Evolutionary conservation across 1,284 basidiomycete genomes (phyloP).

Genomic region (Trichosporon sp.): DNA sequence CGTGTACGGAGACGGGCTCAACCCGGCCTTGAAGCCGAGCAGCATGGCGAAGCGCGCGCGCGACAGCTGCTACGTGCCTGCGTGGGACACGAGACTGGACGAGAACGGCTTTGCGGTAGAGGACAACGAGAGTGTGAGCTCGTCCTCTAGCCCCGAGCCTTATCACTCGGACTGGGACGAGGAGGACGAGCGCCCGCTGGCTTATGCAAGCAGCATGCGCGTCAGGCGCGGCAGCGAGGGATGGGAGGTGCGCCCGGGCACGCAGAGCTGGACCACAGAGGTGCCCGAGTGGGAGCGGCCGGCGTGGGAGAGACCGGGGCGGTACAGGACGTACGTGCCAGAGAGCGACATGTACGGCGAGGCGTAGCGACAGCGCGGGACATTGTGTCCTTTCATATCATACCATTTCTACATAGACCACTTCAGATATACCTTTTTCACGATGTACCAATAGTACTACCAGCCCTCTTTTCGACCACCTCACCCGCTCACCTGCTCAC

Average conservation of each 20-base stretch:
- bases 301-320: slow-evolving; percentile 18
- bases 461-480: neutral
- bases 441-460: neutral
- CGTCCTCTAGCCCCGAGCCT: slow-evolving; percentile 37
- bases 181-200: slow-evolving; percentile 29
- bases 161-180: slow-evolving; percentile 49
- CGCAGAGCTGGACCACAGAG: neutral
- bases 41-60: slow-evolving; percentile 36
- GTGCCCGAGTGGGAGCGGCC: slow-evolving; percentile 1
- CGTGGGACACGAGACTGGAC: slow-evolving; percentile 18
- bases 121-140: slow-evolving; percentile 17
- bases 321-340: slow-evolving; percentile 15
- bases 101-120: slow-evolving; percentile 55
- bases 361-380: neutral
- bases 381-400: neutral
- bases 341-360: neutral
- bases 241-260: slow-evolving; percentile 57
- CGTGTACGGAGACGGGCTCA: slow-evolving; percentile 70
- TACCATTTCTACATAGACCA: neutral
- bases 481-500: too few relatives aligned
- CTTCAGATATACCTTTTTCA: neutral
- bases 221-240: slow-evolving; percentile 70
- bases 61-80: slow-evolving; percentile 53
- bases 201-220: slow-evolving; percentile 11
- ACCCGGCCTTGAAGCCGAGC: slow-evolving; percentile 64